These are phyloP conservation scores for Cutaneotrichosporon arboriforme DNA, from an alignment of 1,284 basidiomycete genomes.

Conservation along the genomic window DNA sequence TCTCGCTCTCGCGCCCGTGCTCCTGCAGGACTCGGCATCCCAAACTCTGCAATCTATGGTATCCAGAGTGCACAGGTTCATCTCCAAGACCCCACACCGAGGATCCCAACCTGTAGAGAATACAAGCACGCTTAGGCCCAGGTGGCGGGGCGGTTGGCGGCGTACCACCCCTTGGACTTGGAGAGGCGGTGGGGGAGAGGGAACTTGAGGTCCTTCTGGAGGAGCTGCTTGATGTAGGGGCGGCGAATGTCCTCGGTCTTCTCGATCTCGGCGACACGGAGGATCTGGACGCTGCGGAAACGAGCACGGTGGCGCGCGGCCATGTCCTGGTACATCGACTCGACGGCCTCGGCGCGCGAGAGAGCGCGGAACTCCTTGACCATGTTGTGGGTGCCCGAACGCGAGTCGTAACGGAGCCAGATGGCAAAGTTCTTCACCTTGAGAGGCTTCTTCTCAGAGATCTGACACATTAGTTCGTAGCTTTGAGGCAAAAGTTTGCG, in stretches of 20 bases:
- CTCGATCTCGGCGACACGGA: slow-evolving; percentile 63
- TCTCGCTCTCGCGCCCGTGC: neutral
- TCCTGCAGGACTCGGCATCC: neutral
- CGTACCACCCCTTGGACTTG: slow-evolving; percentile 50
- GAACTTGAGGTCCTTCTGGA: slow-evolving; percentile 89
- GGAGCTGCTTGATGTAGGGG: slow-evolving; percentile 95
- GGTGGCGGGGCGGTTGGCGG: slow-evolving; percentile 49
- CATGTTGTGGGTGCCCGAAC: slow-evolving; percentile 94
- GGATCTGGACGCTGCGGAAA: slow-evolving; percentile 81
- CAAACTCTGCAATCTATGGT: too few species aligned
- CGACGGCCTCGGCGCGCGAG: slow-evolving; percentile 89
- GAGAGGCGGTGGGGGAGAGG: slow-evolving; percentile 83
- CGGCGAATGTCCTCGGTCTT: slow-evolving; percentile 80
- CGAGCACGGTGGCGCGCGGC: slow-evolving; percentile 97
- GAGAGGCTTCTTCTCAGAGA: slow-evolving; percentile 91
- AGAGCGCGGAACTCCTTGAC: slow-evolving; percentile 94
- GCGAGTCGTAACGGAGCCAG: slow-evolving; percentile 98
- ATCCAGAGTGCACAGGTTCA: slow-evolving; percentile 28
- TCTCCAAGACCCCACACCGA: slow-evolving; percentile 25
- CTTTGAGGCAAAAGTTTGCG: neutral
- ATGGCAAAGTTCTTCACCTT: slow-evolving; percentile 99
- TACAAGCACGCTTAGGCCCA: slow-evolving; percentile 39
- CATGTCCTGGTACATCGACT: slow-evolving; percentile 99
- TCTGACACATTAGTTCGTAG: slow-evolving; percentile 55
- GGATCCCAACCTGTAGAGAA: slow-evolving; percentile 19